Base-by-base conservation (phyloP, 345 rosid genomes). In the Bruguiera gymnorhiza region DNA sequence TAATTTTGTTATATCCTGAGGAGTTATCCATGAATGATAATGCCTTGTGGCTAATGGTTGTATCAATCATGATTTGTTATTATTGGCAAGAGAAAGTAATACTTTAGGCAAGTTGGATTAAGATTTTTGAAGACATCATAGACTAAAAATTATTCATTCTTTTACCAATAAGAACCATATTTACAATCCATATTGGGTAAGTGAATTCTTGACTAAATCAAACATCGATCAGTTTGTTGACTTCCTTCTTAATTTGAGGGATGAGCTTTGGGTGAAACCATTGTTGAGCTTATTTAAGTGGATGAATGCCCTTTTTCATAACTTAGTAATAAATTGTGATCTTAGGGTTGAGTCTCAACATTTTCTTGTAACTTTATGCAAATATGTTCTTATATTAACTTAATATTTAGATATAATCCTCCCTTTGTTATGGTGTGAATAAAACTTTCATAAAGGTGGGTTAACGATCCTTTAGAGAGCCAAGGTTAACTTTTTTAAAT, bases 401-500 rank as follows among this genome's bases (percentile, higher is more conserved):
- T 3, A 31, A 31, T 31, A 31, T 31, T 31, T 31, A 0, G 34
- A 62, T 62, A 11, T 36, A 62, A 15, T 3, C 23, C 0, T 36
- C 15, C 36, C n/a, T 37, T 19, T 62, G 6, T 36, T 36, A 1
- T 19, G 1, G 3, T 32, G 51, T 32, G 19, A 62, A 46, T 6
- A 48, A 60, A 19, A n/a, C 15, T 2, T 63, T 43, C 1, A 60
- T 4, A 7, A 70, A 61, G 0, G 46, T 60, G 6, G 46, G 67
- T 27, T 16, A 0, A 9, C 18, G 60, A 15, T 70, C 26, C 15
- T 58, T 43, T 3, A 21, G 3, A 9, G 16, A 43, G 8, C 58
- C 51, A 0, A 70, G 39, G 60, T 70, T 29, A 31, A 70, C 48
- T 52, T 70, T 34, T 30, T 51, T 70, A 4, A 70, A 16, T 13